Evolutionary conservation across 257 asterid species (phyloP), one percentile per base, ranked within the genome.

Genomic region (Craterostigma plantagineum): DNA sequence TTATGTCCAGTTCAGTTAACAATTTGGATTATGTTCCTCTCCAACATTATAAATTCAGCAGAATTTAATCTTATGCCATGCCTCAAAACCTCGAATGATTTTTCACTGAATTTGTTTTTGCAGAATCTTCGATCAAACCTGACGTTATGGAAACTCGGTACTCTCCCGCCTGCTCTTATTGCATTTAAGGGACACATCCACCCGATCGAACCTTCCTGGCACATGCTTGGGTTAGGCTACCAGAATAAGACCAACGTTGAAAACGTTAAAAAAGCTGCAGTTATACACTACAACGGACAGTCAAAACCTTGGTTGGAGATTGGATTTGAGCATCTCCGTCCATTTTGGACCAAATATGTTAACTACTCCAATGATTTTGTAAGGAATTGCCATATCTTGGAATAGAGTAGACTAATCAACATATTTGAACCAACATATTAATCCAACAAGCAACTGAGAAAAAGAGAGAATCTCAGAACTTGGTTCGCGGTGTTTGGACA

Each of bases 141-240:
- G 58, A 76, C 95, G 12, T 56, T 90, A 44, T 90, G 98, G 98
- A 90, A 83, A 59, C 98, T 87, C 18, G 98, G 98, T 55, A 87
- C 98, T 15, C 77, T 87, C 50, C 98, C 98, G 40, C 98, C 98
- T 12, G 98, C 98, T 68, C 69, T 90, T 63, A 82, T 90, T 57
- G 98, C 98, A 55, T 90, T 90, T 59, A 82, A 52, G 67, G 95
- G 91, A 39, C 68, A 82, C 35, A 74, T 90, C 51, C 91, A 75
- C 58, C 91, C 98, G 16, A 90, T 90, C 13, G 93, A 90, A 11
- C 72, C 92, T 47, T 74, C 78, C 16, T 90, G 98, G 98, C 98
- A 90, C 86, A 74, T 90, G 98, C 98, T 90, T 61, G 98, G 98
- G 36, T 69, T 90, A 78, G 98, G 98, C 16, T 90, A 90, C 68